These are phyloP conservation scores for Fusarium sp. DNA, from an alignment of 2,329 filamentous ascomycete genomes.

Conservation along the genomic window DNA sequence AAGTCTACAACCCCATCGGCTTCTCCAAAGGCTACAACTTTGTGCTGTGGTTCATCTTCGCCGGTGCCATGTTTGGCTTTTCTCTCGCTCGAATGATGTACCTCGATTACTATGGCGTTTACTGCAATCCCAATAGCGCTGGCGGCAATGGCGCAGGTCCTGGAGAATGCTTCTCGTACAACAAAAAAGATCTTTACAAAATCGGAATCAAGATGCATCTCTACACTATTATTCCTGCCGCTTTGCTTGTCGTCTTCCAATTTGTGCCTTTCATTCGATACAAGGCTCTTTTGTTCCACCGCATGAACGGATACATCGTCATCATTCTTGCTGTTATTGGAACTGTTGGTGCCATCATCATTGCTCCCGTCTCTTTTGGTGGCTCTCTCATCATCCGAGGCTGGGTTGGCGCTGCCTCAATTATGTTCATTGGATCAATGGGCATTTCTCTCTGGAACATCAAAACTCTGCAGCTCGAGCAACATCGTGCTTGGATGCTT, in stretches of 20 bases:
- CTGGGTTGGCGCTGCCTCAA: constrained; percentile 56
- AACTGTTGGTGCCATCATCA: constrained; percentile 65
- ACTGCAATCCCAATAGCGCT: constrained; percentile 14
- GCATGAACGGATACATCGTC: constrained; percentile 70
- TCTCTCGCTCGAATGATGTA: constrained; percentile 41
- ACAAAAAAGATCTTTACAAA: constrained; percentile 13
- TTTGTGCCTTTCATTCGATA: constrained; percentile 63
- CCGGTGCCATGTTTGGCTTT: constrained; percentile 52
- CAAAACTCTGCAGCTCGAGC: constrained; percentile 70
- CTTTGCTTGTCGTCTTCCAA: constrained; percentile 60
- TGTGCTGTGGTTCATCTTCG: constrained; percentile 63
- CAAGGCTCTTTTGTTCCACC: constrained; percentile 66
- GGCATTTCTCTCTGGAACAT: constrained; percentile 67
- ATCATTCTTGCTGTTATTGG: constrained; percentile 61
- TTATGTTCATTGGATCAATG: constrained; percentile 60
- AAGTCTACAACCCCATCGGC: constrained; percentile 63
- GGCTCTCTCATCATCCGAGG: constrained; percentile 64
- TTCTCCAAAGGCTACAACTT: constrained; percentile 63
- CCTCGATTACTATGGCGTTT: constrained; percentile 24
- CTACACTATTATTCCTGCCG: constrained; percentile 58
- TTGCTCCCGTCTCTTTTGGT: constrained; percentile 65
- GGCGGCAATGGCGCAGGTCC: background rate
- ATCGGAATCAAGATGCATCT: constrained; percentile 62
- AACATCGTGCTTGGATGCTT: constrained; percentile 75
- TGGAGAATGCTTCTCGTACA: constrained; percentile 28